Evolutionary conservation across 192 early-diverging fungal genomes (phyloP).

Genomic region (Spizellomyces punctatus): DNA sequence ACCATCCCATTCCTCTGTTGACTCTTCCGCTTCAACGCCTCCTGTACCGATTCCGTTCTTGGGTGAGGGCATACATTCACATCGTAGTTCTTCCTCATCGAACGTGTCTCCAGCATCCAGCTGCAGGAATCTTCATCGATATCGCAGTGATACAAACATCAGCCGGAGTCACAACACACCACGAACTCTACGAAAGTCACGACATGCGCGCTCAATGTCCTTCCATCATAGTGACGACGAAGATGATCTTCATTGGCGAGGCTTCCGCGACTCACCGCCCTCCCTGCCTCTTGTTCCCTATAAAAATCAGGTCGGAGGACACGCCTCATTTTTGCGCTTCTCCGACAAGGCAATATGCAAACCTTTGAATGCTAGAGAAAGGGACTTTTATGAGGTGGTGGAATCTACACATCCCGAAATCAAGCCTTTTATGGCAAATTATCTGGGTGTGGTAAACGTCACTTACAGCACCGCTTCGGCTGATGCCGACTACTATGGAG

Average conservation of each 20-base stretch:
- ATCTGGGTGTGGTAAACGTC: conserved; percentile 93
- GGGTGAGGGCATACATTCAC: background rate
- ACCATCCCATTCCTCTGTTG: too few relatives aligned
- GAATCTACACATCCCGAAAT: conserved; percentile 75
- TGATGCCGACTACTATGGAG: conserved; percentile 36
- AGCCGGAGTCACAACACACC: conserved; percentile 22
- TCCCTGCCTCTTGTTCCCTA: conserved; percentile 55
- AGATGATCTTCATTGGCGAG: conserved; percentile 28
- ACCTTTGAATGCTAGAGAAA: conserved; percentile 82
- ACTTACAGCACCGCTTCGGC: conserved; percentile 48
- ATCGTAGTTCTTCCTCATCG: conserved; percentile 1
- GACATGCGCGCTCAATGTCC: conserved; percentile 32
- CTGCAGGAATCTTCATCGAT: conserved; percentile 6
- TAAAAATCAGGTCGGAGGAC: conserved; percentile 80
- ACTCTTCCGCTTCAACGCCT: too few relatives aligned
- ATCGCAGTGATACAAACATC: conserved; percentile 25
- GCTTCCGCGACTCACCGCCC: conserved; percentile 29
- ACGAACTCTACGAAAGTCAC: background rate
- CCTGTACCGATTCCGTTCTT: too few relatives aligned
- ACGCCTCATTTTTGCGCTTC: conserved; percentile 93
- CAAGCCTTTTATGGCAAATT: conserved; percentile 86
- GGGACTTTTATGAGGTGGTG: conserved; percentile 87
- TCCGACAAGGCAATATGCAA: conserved; percentile 97
- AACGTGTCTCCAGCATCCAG: conserved; percentile 28
- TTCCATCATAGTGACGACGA: conserved; percentile 39